A percentile compares a stretch with the other conserved stretches of the same genome.
Conservation (phyloP, 495 filamentous ascomycete species). For the Neurospora sp. region DNA sequence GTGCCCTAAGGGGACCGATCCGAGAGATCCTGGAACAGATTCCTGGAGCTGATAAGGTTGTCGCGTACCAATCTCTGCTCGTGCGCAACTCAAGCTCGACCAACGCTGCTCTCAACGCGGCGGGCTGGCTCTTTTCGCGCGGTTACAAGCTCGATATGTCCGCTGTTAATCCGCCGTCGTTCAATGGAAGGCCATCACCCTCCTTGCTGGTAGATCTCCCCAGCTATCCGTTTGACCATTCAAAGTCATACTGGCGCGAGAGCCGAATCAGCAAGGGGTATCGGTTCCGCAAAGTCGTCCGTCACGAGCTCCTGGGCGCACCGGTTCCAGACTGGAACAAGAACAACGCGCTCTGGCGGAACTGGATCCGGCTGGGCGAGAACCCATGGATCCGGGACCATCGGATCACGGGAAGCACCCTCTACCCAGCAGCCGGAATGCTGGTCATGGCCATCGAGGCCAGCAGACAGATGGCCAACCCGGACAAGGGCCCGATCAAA, state of each 20-base stretch:
- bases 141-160: slow-evolving; percentile 30
- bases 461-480: slow-evolving; percentile 22
- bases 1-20: slow-evolving; percentile 30
- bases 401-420: slow-evolving; percentile 22
- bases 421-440: slow-evolving; percentile 39
- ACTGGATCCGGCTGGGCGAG: slow-evolving; percentile 27
- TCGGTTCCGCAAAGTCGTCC: slow-evolving; percentile 26
- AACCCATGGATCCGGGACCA: slow-evolving; percentile 39
- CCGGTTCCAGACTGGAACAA: slow-evolving; percentile 22
- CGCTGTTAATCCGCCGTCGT: slow-evolving; percentile 10
- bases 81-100: slow-evolving; percentile 13
- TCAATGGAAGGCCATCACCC: background rate
- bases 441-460: slow-evolving; percentile 41
- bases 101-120: slow-evolving; percentile 12
- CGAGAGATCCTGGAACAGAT: slow-evolving; percentile 4
- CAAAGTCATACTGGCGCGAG: slow-evolving; percentile 34
- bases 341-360: slow-evolving; percentile 37
- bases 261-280: slow-evolving; percentile 27
- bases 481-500: background rate
- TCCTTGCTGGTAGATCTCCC: slow-evolving; percentile 18
- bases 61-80: slow-evolving; percentile 7
- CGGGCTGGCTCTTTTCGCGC: slow-evolving; percentile 19
- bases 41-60: background rate
- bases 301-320: slow-evolving; percentile 38
- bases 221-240: slow-evolving; percentile 30